These are phyloP conservation scores for Beverwykella pulmonaria DNA, from an alignment of 495 filamentous ascomycete genomes.

Conservation along the genomic window DNA sequence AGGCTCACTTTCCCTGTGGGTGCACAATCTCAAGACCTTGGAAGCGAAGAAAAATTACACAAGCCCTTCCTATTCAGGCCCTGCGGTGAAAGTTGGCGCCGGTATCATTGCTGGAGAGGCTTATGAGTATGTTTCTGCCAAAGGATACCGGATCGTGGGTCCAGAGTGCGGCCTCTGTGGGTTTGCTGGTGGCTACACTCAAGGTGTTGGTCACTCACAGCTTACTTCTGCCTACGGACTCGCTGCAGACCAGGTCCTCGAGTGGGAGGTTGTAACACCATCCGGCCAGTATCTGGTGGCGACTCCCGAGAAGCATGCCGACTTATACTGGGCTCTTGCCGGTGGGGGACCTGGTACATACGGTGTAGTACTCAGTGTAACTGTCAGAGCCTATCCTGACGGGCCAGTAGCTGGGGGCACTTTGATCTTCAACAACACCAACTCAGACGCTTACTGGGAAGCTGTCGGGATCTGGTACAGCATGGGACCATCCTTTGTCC, in stretches of 20 bases:
- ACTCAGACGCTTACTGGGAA: not conserved
- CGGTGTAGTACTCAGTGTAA: constrained; percentile 26
- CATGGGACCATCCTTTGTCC: not conserved
- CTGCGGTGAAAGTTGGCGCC: constrained; percentile 53
- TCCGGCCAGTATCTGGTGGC: constrained; percentile 17
- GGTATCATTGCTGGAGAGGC: constrained; percentile 54
- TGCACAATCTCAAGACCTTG: constrained; percentile 20
- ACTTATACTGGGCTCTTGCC: constrained; percentile 32
- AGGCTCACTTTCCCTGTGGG: constrained; percentile 28
- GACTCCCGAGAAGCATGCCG: constrained; percentile 22
- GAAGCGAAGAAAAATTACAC: constrained; percentile 16
- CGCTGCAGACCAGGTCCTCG: constrained; percentile 54
- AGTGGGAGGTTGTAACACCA: constrained; percentile 46
- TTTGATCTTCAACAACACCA: constrained; percentile 25
- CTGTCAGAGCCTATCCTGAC: constrained; percentile 29
- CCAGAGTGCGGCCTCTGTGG: constrained; percentile 53
- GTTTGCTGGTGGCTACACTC: constrained; percentile 56
- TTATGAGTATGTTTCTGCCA: constrained; percentile 48
- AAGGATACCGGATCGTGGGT: constrained; percentile 50
- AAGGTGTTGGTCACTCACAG: constrained; percentile 56
- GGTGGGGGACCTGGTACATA: constrained; percentile 32
- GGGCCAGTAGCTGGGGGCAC: not conserved
- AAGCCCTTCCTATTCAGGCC: constrained; percentile 44
- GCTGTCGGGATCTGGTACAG: constrained; percentile 27
- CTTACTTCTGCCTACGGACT: constrained; percentile 53